Evolutionary conservation across 768 basidiomycete genomes (phyloP).

Genomic region (Suillus cothurnatus): DNA sequence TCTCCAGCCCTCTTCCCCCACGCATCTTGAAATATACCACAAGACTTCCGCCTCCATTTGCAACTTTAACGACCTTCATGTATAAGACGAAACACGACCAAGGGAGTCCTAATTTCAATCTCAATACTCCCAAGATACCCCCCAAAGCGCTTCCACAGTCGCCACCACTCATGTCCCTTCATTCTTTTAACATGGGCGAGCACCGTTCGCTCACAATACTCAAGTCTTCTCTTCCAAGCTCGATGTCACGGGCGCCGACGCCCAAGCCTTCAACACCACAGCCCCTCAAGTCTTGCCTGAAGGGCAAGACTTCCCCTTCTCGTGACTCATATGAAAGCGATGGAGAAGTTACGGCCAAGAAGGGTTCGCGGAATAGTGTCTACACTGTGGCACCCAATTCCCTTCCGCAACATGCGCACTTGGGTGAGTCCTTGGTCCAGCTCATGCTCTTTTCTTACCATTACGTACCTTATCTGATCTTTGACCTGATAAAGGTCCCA

Average conservation of each 20-base stretch:
- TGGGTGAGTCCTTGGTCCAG: slow-evolving; percentile 22
- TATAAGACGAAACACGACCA: slow-evolving; percentile 1
- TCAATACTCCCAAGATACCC: slow-evolving; percentile 8
- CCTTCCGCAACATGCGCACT: slow-evolving; percentile 24
- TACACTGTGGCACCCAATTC: slow-evolving; percentile 27
- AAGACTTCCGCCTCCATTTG: slow-evolving; percentile 24
- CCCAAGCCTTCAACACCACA: neutral
- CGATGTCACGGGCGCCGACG: neutral
- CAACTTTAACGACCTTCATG: slow-evolving; percentile 7
- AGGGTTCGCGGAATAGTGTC: slow-evolving; percentile 15
- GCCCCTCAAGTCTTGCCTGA: slow-evolving; percentile 34
- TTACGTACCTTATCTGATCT: slow-evolving; percentile 35
- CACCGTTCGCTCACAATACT: neutral
- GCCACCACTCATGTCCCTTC: neutral
- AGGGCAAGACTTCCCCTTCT: slow-evolving; percentile 22
- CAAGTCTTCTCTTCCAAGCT: neutral
- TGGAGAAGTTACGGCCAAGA: slow-evolving; percentile 26
- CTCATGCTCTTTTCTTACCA: slow-evolving; percentile 10
- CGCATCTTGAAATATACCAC: slow-evolving; percentile 15
- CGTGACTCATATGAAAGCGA: slow-evolving; percentile 34
- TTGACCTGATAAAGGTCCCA: slow-evolving; percentile 31
- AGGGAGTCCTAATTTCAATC: slow-evolving; percentile 6
- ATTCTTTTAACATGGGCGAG: slow-evolving; percentile 2
- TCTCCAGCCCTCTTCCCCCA: slow-evolving; percentile 14
- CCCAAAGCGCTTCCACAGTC: slow-evolving; percentile 2